These are phyloP conservation scores for Hygrophila difformis DNA, from an alignment of 257 asterid genomes.

Conservation along the genomic window DNA sequence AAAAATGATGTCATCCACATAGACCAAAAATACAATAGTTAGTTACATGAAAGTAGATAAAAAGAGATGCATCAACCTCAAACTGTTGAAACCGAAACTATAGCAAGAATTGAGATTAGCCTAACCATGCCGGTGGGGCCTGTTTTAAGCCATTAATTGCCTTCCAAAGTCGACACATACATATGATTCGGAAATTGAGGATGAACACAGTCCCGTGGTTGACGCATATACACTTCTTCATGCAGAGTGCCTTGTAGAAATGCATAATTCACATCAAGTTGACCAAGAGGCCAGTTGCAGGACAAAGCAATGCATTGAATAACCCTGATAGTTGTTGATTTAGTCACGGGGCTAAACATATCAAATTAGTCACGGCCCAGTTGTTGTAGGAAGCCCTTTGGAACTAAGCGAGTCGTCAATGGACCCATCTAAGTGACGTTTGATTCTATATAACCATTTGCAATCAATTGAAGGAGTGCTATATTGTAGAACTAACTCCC, in stretches of 20 bases:
- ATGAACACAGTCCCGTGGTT: not conserved
- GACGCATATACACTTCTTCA: not conserved
- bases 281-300: not conserved
- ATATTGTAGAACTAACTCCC: not conserved
- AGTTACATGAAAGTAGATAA: not conserved
- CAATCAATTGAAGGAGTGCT: not conserved
- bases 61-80: not conserved
- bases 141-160: not conserved
- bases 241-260: not conserved
- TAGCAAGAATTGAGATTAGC: not conserved
- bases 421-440: not conserved
- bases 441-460: conserved; percentile 3
- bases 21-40: not conserved
- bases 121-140: not conserved
- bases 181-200: not conserved
- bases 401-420: conserved; percentile 7
- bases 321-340: not conserved
- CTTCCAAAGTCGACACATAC: not conserved
- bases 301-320: not conserved
- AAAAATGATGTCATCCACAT: not conserved
- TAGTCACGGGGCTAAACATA: conserved; percentile 1
- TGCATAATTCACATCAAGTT: conserved; percentile 9
- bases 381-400: not conserved
- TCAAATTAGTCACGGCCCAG: not conserved
- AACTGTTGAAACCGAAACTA: not conserved